Percentiles rank a stretch among this genome's conserved stretches.
Evolutionary conservation across 192 early-diverging fungal species (phyloP).

Genomic region (Spizellomyces sp.): DNA sequence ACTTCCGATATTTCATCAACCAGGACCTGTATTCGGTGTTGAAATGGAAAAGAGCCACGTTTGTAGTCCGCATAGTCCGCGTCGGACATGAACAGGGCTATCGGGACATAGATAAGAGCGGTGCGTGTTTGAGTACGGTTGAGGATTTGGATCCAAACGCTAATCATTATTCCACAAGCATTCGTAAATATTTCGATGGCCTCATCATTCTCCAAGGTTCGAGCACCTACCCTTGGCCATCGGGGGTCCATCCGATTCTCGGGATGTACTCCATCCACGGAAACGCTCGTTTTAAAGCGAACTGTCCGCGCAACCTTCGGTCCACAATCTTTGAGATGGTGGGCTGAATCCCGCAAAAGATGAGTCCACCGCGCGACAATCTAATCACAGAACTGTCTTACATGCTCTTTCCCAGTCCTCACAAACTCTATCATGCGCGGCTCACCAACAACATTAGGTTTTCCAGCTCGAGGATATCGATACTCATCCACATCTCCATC

Average conservation of each 20-base stretch:
- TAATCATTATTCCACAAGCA: too few relatives aligned
- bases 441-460: conserved; percentile 54
- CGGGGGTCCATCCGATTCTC: conserved; percentile 65
- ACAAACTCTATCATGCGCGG: conserved; percentile 59
- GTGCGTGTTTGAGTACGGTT: conserved; percentile 55
- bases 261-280: conserved; percentile 74
- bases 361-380: conserved; percentile 11
- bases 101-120: conserved; percentile 53
- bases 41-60: conserved; percentile 9
- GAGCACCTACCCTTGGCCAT: conserved; percentile 49
- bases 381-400: too few relatives aligned
- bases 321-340: too few relatives aligned
- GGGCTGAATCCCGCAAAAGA: too few relatives aligned
- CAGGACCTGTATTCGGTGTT: conserved; percentile 46
- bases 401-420: background rate
- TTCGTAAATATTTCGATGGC: too few relatives aligned
- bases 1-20: conserved; percentile 52
- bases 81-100: conserved; percentile 50
- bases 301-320: conserved; percentile 43
- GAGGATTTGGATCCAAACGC: conserved; percentile 63
- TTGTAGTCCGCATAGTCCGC: conserved; percentile 40
- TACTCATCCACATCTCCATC: conserved; percentile 50
- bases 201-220: too few relatives aligned
- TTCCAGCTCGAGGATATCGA: conserved; percentile 66
- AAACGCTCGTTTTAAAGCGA: conserved; percentile 46